Conservation (phyloP, 768 basidiomycete genomes). For the Tylopilus balloui region DNA sequence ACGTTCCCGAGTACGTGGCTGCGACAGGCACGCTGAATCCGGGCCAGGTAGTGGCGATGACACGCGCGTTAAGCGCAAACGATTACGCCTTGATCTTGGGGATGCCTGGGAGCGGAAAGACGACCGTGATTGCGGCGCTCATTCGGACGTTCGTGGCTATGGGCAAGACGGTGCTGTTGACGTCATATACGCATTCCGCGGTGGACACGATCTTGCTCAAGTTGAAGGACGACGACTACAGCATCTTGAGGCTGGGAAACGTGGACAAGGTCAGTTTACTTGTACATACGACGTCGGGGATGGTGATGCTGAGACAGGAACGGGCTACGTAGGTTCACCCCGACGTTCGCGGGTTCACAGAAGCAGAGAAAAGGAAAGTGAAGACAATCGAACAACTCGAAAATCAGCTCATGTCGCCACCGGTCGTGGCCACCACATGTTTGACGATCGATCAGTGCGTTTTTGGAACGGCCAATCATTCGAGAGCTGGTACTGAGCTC, state of each 20-base stretch:
- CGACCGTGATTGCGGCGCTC: constrained; percentile 87
- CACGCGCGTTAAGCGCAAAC: constrained; percentile 67
- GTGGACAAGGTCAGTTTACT: constrained; percentile 73
- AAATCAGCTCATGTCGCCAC: constrained; percentile 76
- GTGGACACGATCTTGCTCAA: constrained; percentile 96
- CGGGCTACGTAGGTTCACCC: constrained; percentile 65
- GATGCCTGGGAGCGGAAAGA: constrained; percentile 99
- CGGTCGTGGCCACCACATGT: constrained; percentile 95
- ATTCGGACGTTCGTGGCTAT: constrained; percentile 72
- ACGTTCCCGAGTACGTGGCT: constrained; percentile 29
- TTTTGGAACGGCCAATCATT: not conserved
- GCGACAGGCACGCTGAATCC: constrained; percentile 51
- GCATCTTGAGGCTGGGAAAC: constrained; percentile 84
- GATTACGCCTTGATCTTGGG: constrained; percentile 93
- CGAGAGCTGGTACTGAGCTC: constrained; percentile 5
- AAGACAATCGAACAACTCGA: constrained; percentile 80
- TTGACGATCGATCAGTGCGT: constrained; percentile 90
- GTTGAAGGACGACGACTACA: constrained; percentile 61
- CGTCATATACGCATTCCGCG: constrained; percentile 95
- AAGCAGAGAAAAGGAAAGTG: constrained; percentile 51
- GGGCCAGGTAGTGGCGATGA: constrained; percentile 68
- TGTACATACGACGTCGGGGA: not conserved
- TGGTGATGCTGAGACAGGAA: constrained; percentile 3
- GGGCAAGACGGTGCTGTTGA: constrained; percentile 85
- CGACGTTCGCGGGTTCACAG: constrained; percentile 66